These are phyloP conservation scores for Asterophora lycoperdoides DNA, from an alignment of 768 basidiomycete species.

Conservation along the genomic window DNA sequence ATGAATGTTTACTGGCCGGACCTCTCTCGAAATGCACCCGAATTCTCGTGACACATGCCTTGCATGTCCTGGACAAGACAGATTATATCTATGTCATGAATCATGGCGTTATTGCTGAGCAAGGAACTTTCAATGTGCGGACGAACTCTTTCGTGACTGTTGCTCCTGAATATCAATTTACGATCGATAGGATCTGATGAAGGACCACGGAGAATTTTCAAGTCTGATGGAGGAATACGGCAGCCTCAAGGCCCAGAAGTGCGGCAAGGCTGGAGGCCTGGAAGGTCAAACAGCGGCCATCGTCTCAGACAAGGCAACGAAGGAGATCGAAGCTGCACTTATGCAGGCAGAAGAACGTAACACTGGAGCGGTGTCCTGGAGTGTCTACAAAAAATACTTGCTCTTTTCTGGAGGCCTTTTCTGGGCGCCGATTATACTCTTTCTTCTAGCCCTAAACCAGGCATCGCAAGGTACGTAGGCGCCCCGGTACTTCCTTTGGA, in stretches of 20 bases:
- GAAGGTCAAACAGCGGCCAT: constrained; percentile 3
- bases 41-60: constrained; percentile 57
- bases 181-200: constrained; percentile 39
- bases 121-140: constrained; percentile 54
- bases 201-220: constrained; percentile 39
- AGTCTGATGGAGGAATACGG: constrained; percentile 56
- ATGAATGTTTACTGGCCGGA: constrained; percentile 54
- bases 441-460: constrained; percentile 44
- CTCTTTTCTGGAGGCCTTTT: constrained; percentile 42
- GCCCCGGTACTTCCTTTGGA: not conserved
- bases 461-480: constrained; percentile 41
- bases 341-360: constrained; percentile 57
- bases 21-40: constrained; percentile 53
- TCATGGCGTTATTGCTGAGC: constrained; percentile 52
- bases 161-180: not conserved
- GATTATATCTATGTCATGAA: constrained; percentile 67
- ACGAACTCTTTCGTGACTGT: constrained; percentile 4
- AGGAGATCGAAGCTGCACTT: constrained; percentile 28
- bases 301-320: constrained; percentile 14
- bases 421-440: constrained; percentile 44
- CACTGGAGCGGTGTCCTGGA: constrained; percentile 48
- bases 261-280: constrained; percentile 19
- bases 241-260: constrained; percentile 32
- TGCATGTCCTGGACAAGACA: constrained; percentile 53
- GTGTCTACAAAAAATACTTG: constrained; percentile 47